These are phyloP conservation scores for Neurospora tetraspora DNA, from an alignment of 495 filamentous ascomycete genomes.

Conservation along the genomic window DNA sequence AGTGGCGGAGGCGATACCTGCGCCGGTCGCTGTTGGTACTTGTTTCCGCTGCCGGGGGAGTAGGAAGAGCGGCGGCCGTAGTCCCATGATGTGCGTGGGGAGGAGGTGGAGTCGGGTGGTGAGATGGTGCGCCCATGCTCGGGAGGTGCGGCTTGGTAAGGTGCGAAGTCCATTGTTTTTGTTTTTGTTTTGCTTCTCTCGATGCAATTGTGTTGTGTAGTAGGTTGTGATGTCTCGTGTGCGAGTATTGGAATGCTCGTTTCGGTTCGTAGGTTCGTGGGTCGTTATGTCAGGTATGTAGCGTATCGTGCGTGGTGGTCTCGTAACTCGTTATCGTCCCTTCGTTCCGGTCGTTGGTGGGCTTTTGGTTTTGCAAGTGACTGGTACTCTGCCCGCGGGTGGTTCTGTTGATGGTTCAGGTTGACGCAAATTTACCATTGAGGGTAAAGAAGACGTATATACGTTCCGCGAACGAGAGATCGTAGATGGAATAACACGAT, in stretches of 20 bases:
- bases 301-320: neutral
- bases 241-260: neutral
- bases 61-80: slow-evolving; percentile 29
- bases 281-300: neutral
- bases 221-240: neutral
- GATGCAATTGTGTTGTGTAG: neutral
- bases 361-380: neutral
- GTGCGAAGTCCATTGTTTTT: slow-evolving; percentile 76
- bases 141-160: slow-evolving; percentile 82
- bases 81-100: slow-evolving; percentile 42
- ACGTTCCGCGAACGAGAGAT: neutral
- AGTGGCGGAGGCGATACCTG: slow-evolving; percentile 34
- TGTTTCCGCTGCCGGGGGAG: slow-evolving; percentile 29
- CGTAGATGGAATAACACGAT: neutral
- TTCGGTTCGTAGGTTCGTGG: neutral
- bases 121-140: slow-evolving; percentile 66
- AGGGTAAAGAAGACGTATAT: neutral
- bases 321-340: neutral
- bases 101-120: slow-evolving; percentile 42
- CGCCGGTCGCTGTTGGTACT: slow-evolving; percentile 26
- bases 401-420: neutral
- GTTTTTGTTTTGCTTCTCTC: neutral
- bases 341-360: neutral
- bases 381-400: neutral
- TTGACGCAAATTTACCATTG: neutral